Percentiles rank a stretch among this genome's conserved stretches.
Evolutionary conservation across 2,329 filamentous ascomycete species (phyloP).

Genomic region (Hypoxylon sp.): DNA sequence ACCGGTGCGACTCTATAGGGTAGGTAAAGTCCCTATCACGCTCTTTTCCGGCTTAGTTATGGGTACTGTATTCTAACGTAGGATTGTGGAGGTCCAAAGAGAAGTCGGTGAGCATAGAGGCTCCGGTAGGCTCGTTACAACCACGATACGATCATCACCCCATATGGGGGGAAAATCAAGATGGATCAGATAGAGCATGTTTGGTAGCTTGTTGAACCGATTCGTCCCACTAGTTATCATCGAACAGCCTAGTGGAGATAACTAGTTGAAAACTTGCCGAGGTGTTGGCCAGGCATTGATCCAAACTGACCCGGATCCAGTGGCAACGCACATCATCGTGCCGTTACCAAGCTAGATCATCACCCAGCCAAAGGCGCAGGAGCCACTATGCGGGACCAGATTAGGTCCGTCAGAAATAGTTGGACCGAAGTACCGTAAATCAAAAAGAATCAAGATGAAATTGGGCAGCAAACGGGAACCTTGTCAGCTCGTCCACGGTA

Average conservation of each 20-base stretch:
- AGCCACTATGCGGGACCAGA: slow-evolving; percentile 43
- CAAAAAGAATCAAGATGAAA: slow-evolving; percentile 23
- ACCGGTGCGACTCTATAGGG: slow-evolving; percentile 30
- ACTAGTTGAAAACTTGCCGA: slow-evolving; percentile 22
- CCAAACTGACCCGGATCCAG: slow-evolving; percentile 19
- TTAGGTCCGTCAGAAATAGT: slow-evolving; percentile 16
- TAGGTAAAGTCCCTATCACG: slow-evolving; percentile 26
- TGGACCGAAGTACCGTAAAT: slow-evolving; percentile 35
- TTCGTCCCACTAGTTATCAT: slow-evolving; percentile 17
- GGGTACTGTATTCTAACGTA: slow-evolving; percentile 25
- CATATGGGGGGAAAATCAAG: slow-evolving; percentile 37
- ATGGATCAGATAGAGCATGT: slow-evolving; percentile 32
- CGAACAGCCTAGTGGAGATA: slow-evolving; percentile 24
- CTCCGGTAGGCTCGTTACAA: slow-evolving; percentile 34
- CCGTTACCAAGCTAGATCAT: slow-evolving; percentile 42
- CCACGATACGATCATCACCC: slow-evolving; percentile 40
- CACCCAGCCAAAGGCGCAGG: slow-evolving; percentile 52
- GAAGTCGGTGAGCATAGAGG: slow-evolving; percentile 43
- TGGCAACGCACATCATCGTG: slow-evolving; percentile 25
- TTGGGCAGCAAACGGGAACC: slow-evolving; percentile 37
- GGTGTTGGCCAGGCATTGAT: slow-evolving; percentile 34
- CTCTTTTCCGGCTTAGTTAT: slow-evolving; percentile 27
- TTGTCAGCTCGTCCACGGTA: slow-evolving; percentile 25
- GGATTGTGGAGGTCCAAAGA: slow-evolving; percentile 32
- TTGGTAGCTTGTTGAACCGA: slow-evolving; percentile 28